Conservation (phyloP, 1,139 yeast genomes). For the Hanseniaspora sp. region DNA sequence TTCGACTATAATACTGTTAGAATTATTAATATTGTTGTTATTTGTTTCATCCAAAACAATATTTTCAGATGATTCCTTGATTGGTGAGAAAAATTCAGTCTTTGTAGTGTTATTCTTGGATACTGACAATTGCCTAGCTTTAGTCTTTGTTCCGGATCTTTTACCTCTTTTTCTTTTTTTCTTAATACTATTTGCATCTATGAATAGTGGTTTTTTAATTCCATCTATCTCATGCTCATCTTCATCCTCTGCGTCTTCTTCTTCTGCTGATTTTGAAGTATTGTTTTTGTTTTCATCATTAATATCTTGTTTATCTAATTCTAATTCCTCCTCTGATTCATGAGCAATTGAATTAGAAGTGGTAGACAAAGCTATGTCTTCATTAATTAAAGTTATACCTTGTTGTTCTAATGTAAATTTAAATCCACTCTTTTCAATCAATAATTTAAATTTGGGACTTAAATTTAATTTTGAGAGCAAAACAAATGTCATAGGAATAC, state of each 20-base stretch:
- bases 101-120: not conserved
- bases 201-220: conserved; percentile 7
- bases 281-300: not conserved
- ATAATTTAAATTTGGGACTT: conserved; percentile 32
- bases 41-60: not conserved
- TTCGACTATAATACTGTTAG: conserved; percentile 11
- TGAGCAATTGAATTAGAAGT: conserved; percentile 8
- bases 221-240: conserved; percentile 10
- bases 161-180: conserved; percentile 72
- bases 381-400: conserved; percentile 2
- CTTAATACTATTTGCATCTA: not conserved
- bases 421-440: conserved; percentile 29
- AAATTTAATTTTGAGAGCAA: conserved; percentile 34
- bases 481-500: conserved; percentile 30
- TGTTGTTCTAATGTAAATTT: conserved; percentile 12
- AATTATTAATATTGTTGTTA: not conserved
- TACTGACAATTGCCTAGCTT: conserved; percentile 28
- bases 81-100: conserved; percentile 4
- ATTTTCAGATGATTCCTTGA: not conserved
- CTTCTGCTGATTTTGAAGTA: not conserved
- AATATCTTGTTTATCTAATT: not conserved
- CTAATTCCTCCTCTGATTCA: not conserved
- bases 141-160: conserved; percentile 64
- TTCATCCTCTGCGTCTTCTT: conserved; percentile 14
- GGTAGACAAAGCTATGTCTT: conserved; percentile 19